Base-by-base conservation (phyloP, 352 stramenopile genomes). In the Phytophthora palmivora region DNA sequence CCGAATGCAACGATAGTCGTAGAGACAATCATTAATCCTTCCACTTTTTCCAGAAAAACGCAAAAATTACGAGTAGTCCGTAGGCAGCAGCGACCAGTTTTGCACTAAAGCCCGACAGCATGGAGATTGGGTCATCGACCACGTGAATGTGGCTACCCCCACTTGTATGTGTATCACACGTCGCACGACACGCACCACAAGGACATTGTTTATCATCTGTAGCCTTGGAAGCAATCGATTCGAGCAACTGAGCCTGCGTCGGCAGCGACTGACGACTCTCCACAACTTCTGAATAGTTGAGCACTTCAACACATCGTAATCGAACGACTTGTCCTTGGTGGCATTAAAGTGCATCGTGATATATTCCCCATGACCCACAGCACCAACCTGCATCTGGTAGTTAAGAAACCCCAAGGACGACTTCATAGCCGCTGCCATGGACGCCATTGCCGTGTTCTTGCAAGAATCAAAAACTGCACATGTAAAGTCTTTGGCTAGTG, bases 361-460 rank as follows among this genome's bases (percentile, higher is more conserved):
- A 61, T 84, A 97, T 62, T 97, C 80, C n/a, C 89, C 89, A 60
- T 97, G 89, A 30, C 88, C 85, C 26, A 97, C 76, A 6, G 88
- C 88, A 5, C 88, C 89, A 3, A 88, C 93, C 68, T 97, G 89
- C 68, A 90, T 84, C 64, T 97, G 89, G 61, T 94, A 97, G 58
- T 94, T 95, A 21, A 97, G 72, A 47, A 97, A 93, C 6, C 89
- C 89, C 11, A 96, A 63, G 12, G 83, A 92, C 24, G 84, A 93
- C 70, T 93, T 92, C 75, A 95, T 87, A 12, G 74, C 81, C 12
- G 87, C 72, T 6, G 70, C 74, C 42, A 89, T 73, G 1, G 86
- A 94, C 15, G 76, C 88, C 26, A 95, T 93, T 1, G 79, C 78
- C 38, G 88, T 94, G 70, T 84, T 93, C 51, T 91, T 93, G 73